These are phyloP conservation scores for Venustampulla echinocandica DNA, from an alignment of 495 filamentous ascomycete genomes.

Conservation along the genomic window DNA sequence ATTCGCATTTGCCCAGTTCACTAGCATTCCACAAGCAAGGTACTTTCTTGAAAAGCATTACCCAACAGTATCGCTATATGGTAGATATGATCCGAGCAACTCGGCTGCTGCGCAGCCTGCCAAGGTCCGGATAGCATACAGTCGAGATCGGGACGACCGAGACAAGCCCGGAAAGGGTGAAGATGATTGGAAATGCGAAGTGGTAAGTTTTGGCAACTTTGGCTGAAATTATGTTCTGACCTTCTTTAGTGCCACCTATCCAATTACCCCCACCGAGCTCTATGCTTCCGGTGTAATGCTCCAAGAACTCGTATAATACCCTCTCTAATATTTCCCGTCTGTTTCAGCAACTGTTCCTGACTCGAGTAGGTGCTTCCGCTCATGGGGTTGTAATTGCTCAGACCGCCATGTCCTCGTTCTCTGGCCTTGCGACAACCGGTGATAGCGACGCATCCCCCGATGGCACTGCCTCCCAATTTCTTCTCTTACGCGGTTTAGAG, in stretches of 20 bases:
- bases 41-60: constrained; percentile 58
- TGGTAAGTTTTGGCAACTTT: constrained; percentile 38
- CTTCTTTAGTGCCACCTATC: constrained; percentile 55
- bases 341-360: constrained; percentile 1
- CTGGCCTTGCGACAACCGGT: constrained; percentile 51
- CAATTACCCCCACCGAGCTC: constrained; percentile 60
- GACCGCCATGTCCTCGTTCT: constrained; percentile 20
- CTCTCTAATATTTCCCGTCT: background rate
- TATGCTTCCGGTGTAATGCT: constrained; percentile 69
- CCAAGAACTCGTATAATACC: constrained; percentile 55
- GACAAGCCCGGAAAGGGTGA: constrained; percentile 42
- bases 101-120: constrained; percentile 42
- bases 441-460: constrained; percentile 76
- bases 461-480: constrained; percentile 66
- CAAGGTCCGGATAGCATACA: constrained; percentile 51
- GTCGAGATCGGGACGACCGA: constrained; percentile 48
- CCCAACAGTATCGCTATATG: constrained; percentile 48
- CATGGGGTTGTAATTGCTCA: constrained; percentile 20
- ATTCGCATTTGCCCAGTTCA: constrained; percentile 63
- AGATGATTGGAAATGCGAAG: constrained; percentile 70
- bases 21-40: constrained; percentile 48
- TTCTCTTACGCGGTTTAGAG: constrained; percentile 71
- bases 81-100: constrained; percentile 19
- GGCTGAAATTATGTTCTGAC: background rate
- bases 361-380: constrained; percentile 21